Percentiles rank a stretch among this genome's conserved stretches.
Conservation (phyloP, 2,329 filamentous ascomycete genomes). For the Corinectria fuckeliana region DNA sequence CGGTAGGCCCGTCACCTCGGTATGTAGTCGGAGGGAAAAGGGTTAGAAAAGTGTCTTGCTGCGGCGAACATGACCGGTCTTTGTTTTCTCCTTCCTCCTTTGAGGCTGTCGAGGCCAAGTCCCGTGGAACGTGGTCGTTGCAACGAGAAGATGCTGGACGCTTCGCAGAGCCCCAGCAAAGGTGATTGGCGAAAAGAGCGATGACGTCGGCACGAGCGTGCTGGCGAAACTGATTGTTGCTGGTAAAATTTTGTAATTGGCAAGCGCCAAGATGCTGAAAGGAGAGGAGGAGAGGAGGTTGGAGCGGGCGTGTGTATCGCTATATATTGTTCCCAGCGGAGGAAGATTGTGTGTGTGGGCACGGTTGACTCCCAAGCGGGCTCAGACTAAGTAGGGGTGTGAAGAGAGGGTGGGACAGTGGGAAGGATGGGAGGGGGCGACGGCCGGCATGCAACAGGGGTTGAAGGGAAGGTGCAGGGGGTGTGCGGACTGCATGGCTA, state of each 20-base stretch:
- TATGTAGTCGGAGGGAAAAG: constrained; percentile 66
- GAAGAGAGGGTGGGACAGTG: constrained; percentile 10
- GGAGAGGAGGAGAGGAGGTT: constrained; percentile 37
- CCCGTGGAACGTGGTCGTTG: constrained; percentile 37
- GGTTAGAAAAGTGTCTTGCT: constrained; percentile 60
- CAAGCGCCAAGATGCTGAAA: constrained; percentile 47
- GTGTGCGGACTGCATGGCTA: constrained; percentile 4
- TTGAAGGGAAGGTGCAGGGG: constrained; percentile 24
- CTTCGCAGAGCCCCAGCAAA: constrained; percentile 38
- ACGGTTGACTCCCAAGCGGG: constrained; percentile 33
- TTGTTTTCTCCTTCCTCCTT: constrained; percentile 43
- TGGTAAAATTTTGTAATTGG: constrained; percentile 42
- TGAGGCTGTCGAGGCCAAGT: constrained; percentile 42
- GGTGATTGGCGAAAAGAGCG: constrained; percentile 33
- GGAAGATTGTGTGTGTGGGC: constrained; percentile 36
- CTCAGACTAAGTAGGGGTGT: constrained; percentile 31
- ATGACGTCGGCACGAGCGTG: constrained; percentile 40
- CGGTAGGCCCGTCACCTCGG: constrained; percentile 63
- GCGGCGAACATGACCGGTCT: constrained; percentile 61
- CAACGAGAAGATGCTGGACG: constrained; percentile 39
- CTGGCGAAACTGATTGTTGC: constrained; percentile 24
- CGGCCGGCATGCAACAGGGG: constrained; percentile 37
- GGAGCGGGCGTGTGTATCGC: constrained; percentile 40
- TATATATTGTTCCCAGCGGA: constrained; percentile 41
- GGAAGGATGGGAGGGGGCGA: constrained; percentile 16